These are phyloP conservation scores for Colletotrichum truncatum DNA, from an alignment of 2,329 filamentous ascomycete genomes.

Conservation along the genomic window DNA sequence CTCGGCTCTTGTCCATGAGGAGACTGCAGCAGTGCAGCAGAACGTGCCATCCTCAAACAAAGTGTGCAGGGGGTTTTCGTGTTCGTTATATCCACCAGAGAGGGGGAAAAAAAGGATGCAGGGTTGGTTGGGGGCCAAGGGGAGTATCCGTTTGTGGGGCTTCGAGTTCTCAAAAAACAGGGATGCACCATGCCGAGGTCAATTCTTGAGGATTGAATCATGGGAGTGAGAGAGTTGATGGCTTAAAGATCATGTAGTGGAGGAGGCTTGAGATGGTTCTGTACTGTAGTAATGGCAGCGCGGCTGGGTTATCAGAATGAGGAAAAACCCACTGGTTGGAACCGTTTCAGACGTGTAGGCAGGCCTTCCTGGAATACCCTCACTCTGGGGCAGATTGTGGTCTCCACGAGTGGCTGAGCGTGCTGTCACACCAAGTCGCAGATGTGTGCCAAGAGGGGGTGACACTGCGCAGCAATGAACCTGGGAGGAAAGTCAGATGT, in stretches of 20 bases:
- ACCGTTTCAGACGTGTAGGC: conserved; percentile 18
- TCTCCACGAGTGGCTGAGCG: conserved; percentile 6
- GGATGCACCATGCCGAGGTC: background rate
- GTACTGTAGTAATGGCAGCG: conserved; percentile 1
- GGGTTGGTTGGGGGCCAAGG: background rate
- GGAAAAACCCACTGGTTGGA: no score
- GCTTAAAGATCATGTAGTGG: background rate
- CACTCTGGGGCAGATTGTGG: background rate
- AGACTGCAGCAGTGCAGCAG: background rate
- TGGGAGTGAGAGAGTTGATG: background rate
- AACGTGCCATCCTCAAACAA: conserved; percentile 2
- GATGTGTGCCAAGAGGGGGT: conserved; percentile 21
- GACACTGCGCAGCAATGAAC: conserved; percentile 7
- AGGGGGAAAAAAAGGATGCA: background rate
- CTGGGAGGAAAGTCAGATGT: background rate
- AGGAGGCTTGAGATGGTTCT: no score
- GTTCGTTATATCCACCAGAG: background rate
- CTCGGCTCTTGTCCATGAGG: background rate
- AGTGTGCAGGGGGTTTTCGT: background rate
- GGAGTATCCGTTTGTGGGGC: background rate
- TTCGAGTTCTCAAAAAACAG: background rate
- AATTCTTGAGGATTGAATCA: background rate
- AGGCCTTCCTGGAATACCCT: background rate
- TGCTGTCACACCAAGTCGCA: conserved; percentile 25
- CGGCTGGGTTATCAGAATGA: no score